Conservation (phyloP, 1,139 yeast genomes). For the Pichia sp. region DNA sequence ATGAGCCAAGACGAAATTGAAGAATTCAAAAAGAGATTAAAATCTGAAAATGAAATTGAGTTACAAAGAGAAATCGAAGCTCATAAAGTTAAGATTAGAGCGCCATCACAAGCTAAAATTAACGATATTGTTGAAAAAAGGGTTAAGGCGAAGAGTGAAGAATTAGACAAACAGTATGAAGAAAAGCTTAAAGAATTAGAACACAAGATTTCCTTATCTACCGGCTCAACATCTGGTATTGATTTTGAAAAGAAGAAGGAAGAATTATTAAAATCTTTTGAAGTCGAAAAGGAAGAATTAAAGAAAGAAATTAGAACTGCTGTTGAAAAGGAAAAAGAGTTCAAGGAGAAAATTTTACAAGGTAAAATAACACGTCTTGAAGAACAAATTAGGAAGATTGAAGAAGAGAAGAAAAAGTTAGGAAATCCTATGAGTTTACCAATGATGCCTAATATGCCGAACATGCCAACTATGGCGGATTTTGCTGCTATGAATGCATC, state of each 20-base stretch:
- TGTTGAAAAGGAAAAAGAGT: slow-evolving; percentile 26
- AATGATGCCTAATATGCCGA: neutral
- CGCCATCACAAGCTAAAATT: slow-evolving; percentile 29
- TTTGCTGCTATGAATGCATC: no score
- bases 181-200: slow-evolving; percentile 21
- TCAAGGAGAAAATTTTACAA: slow-evolving; percentile 28
- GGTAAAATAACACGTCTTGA: slow-evolving; percentile 14
- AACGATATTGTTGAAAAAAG: slow-evolving; percentile 29
- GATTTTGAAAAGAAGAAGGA: slow-evolving; percentile 10
- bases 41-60: slow-evolving; percentile 20
- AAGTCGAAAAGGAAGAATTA: slow-evolving; percentile 25
- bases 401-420: slow-evolving; percentile 9
- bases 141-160: slow-evolving; percentile 25
- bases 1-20: slow-evolving; percentile 18
- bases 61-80: slow-evolving; percentile 23
- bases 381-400: slow-evolving; percentile 20
- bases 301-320: slow-evolving; percentile 25
- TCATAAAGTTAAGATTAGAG: slow-evolving; percentile 25
- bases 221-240: slow-evolving; percentile 1
- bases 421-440: neutral
- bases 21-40: slow-evolving; percentile 20
- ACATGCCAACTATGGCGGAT: no score
- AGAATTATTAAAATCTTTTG: slow-evolving; percentile 19
- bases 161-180: slow-evolving; percentile 25
- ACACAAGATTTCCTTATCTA: neutral